Base-by-base conservation (phyloP, 495 filamentous ascomycete species). In the Penicillium subrubescens region DNA sequence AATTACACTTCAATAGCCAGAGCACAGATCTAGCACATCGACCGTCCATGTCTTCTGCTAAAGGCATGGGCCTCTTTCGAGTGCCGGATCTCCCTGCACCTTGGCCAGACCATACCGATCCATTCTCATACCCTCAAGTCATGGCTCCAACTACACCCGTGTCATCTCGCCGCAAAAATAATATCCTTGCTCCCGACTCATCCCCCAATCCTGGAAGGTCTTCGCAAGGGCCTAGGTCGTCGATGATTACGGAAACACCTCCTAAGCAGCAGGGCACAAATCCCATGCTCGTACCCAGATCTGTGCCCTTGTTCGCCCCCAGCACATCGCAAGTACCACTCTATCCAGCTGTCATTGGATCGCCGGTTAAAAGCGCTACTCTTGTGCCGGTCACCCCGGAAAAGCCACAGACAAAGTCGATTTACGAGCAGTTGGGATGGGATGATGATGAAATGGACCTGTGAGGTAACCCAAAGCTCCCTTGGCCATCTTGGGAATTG, bases 391-490 rank as follows among this genome's bases (percentile, higher is more conserved):
- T 75, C 46, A 81, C 78, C 1, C 79, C 79, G 10, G 76, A 80
- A 72, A 82, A 75, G 75, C 79, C 71, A 15, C 67, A 74, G 54
- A 59, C 68, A 17, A 90, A 67, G 44, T 70, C 69, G 19, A 90
- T 97, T 52, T 96, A 90, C 71, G 86, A 89, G 73, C 78, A 80
- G 39, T 72, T 95, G 54, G 90, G 92, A 52, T 92, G 93, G 93
- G 89, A 94, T 67, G 88, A 90, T 69, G 85, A 89, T 64, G 81
- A 86, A 29, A 70, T 74, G 67, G 71, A 74, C 6, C 62, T 88
- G 84, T 69, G 72, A 77, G 23, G 15, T 37, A 25, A 7, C 5
- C 12, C 35, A 51, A 48, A 25, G 44, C 19, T 14, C n/a, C n/a
- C 14, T 12, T 23, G 1, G 8, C 21, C 11, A 19, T 11, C 25